Evolutionary conservation across 805 yeast species (phyloP), one percentile per base, ranked within the genome.

Genomic region (Kazachstania taianensis): DNA sequence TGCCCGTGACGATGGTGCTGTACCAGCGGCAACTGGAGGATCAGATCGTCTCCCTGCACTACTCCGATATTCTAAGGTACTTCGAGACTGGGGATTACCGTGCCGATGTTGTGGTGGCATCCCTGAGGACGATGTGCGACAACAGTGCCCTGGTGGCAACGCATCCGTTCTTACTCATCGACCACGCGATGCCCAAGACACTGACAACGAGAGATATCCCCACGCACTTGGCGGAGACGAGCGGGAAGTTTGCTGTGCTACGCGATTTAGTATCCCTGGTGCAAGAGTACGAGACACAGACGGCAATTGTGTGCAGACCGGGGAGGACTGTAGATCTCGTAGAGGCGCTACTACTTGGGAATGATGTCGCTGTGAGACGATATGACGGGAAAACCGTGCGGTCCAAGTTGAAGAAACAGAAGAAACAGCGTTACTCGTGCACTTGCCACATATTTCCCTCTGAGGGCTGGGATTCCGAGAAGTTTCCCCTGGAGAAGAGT

Each of bases 31-130:
- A 86, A 49, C 66, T 89, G 35, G 83, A 87, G 8, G 94, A 89
- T 57, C 95, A 86, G 53, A 86, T 92, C 20, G 82, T 89, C 9
- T 82, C 94, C 2, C 65, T 86, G 28, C 97, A 89, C 59, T 89
- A 87, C 54, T 75, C 89, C 23, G 97, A 87, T 53, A 85, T 89
- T 39, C 65, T 89, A 47, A 78, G 85, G 58, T 87, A 80, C 55
- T 86, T 83, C 51, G 94, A 85, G 53, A 61, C 68, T 1, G 59
- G 63, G 23, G 62, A 64, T 37, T 65, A 58, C 28, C 57, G 63
- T 32, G 75, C 73, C 33, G 69, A 69, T 32, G 73, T 82, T 20
- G 72, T 81, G 25, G 65, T 76, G n/a, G 83, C 83, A 50, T 78
- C 94, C 0, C 66, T 89, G 55, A 72, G 75, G 41, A 79, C 83